Percentiles rank a stretch among this genome's conserved stretches.
These are phyloP conservation scores for Dichomitus squalens DNA, from an alignment of 1,284 basidiomycete species.

Conservation along the genomic window DNA sequence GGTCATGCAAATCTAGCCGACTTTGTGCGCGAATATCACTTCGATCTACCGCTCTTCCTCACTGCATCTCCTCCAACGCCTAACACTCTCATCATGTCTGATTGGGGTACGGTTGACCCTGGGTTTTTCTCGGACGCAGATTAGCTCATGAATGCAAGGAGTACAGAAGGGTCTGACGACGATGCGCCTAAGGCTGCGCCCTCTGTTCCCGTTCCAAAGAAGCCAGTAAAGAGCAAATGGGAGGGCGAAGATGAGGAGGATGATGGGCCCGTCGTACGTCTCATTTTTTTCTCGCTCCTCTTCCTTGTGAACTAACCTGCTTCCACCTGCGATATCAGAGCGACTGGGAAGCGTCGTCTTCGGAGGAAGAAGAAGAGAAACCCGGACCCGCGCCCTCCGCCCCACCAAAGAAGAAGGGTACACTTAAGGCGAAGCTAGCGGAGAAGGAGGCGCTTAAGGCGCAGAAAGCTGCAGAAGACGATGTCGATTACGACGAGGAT, in stretches of 20 bases:
- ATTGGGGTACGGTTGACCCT: conserved; percentile 19
- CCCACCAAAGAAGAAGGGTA: conserved; percentile 87
- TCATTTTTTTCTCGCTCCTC: not conserved
- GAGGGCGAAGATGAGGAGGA: conserved; percentile 90
- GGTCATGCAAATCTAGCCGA: not conserved
- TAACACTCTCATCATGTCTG: conserved; percentile 16
- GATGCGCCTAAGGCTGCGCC: conserved; percentile 47
- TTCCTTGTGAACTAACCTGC: not conserved
- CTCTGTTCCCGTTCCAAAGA: conserved; percentile 41
- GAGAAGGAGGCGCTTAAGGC: conserved; percentile 82
- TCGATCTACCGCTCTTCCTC: not conserved
- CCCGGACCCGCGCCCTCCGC: conserved; percentile 49
- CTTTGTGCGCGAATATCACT: too few species aligned
- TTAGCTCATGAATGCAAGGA: conserved; percentile 30
- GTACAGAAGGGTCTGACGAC: conserved; percentile 50
- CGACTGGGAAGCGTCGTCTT: conserved; percentile 89
- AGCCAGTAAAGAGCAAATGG: conserved; percentile 67
- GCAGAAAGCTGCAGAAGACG: conserved; percentile 43
- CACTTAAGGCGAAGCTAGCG: conserved; percentile 85
- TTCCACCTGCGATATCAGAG: conserved; percentile 53
- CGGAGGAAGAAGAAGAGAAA: conserved; percentile 63
- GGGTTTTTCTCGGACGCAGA: not conserved
- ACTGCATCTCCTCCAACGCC: not conserved
- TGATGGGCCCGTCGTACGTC: conserved; percentile 54
- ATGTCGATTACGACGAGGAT: conserved; percentile 71